phyloP scores from a whole-genome alignment of 305 asterid species.

The Ilex paraguariensis region DNA sequence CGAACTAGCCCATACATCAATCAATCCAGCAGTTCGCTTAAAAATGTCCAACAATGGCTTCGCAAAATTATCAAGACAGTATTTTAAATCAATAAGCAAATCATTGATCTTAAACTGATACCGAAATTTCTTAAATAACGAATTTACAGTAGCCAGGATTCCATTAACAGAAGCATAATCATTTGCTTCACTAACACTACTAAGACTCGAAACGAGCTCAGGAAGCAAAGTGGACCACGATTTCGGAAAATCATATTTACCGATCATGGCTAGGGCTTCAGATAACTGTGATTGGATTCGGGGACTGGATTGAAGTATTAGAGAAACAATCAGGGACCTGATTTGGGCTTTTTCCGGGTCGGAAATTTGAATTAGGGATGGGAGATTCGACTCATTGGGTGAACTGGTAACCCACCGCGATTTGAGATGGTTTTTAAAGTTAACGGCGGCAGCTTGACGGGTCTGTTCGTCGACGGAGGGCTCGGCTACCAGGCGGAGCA shows the following conservation, averaged over 20 bases:
- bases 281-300: background rate
- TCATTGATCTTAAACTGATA: background rate
- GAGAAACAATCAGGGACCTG: background rate
- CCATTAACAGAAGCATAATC: background rate
- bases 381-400: background rate
- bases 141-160: background rate
- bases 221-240: background rate
- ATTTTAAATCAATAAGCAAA: background rate
- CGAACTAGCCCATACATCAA: no score
- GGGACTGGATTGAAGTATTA: background rate
- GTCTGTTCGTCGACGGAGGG: background rate
- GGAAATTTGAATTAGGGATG: background rate
- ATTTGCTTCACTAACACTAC: background rate
- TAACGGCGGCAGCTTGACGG: background rate
- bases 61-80: background rate
- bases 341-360: background rate
- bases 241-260: background rate
- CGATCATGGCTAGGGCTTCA: background rate
- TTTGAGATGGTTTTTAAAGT: background rate
- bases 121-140: background rate
- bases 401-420: background rate
- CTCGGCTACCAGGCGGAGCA: slow-evolving; percentile 22
- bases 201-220: background rate
- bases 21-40: no score
- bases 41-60: background rate